phyloP scores from a whole-genome alignment of 441 rosid genomes.

The Adansonia grandidieri region DNA sequence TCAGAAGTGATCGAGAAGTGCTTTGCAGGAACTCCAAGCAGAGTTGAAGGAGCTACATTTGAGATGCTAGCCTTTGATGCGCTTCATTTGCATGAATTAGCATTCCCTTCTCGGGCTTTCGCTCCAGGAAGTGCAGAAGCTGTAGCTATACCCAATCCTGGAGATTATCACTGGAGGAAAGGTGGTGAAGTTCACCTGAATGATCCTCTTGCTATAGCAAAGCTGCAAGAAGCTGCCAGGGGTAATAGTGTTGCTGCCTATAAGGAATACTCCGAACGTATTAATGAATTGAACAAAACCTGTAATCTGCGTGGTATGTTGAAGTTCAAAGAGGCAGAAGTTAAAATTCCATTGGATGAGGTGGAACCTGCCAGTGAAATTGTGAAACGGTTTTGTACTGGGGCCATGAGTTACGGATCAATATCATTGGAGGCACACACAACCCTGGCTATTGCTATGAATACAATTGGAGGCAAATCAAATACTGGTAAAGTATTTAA shows the following conservation, averaged over 20 bases:
- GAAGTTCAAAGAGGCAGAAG: slow-evolving; percentile 77
- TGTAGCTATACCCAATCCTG: slow-evolving; percentile 91
- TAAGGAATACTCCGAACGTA: slow-evolving; percentile 92
- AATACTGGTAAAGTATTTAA: slow-evolving; percentile 71
- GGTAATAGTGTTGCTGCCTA: slow-evolving; percentile 90
- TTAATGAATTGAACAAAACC: slow-evolving; percentile 85
- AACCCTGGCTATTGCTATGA: slow-evolving; percentile 96
- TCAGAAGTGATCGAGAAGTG: slow-evolving; percentile 96
- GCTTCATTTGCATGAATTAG: slow-evolving; percentile 85
- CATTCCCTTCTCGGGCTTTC: slow-evolving; percentile 70
- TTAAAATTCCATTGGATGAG: slow-evolving; percentile 75
- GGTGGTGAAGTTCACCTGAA: slow-evolving; percentile 97
- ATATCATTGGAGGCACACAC: slow-evolving; percentile 96
- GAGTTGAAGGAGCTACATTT: slow-evolving; percentile 99
- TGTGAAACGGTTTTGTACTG: slow-evolving; percentile 97
- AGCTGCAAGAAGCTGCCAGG: slow-evolving; percentile 98
- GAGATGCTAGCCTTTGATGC: slow-evolving; percentile 97
- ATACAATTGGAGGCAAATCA: slow-evolving; percentile 94
- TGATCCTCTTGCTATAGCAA: slow-evolving; percentile 97
- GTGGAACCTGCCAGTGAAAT: slow-evolving; percentile 99
- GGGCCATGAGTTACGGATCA: slow-evolving; percentile 99
- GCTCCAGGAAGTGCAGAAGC: slow-evolving; percentile 99
- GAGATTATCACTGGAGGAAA: slow-evolving; percentile 99
- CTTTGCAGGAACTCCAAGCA: slow-evolving; percentile 99
- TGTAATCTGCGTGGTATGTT: slow-evolving; percentile 96